phyloP scores from a whole-genome alignment of 495 filamentous ascomycete genomes.

The Elasticomyces elasticus region DNA sequence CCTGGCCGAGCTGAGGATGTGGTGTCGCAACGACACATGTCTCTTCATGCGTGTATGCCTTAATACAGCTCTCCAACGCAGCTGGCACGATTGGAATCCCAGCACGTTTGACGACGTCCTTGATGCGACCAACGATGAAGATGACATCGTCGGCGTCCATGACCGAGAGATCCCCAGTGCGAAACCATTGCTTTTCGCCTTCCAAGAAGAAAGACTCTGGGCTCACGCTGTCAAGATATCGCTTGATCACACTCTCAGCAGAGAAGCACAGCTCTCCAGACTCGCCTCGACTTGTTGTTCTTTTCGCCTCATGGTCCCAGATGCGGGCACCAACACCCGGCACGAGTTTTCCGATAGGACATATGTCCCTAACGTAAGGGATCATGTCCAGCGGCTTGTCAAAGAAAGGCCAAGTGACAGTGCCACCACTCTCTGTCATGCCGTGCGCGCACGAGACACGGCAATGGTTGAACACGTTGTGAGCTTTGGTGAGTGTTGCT shows the following conservation, averaged over 20 bases:
- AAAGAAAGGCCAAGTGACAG: conserved; percentile 34
- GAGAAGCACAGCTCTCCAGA: conserved; percentile 31
- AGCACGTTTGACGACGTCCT: conserved; percentile 75
- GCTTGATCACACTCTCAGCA: conserved; percentile 32
- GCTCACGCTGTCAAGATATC: conserved; percentile 25
- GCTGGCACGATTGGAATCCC: conserved; percentile 63
- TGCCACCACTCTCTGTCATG: conserved; percentile 42
- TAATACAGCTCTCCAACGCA: conserved; percentile 27
- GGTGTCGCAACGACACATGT: conserved; percentile 25
- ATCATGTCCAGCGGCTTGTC: conserved; percentile 33
- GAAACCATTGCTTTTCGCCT: conserved; percentile 33
- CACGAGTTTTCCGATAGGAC: conserved; percentile 33
- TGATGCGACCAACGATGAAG: conserved; percentile 70
- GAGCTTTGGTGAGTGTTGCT: not conserved
- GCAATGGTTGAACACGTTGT: conserved; percentile 12
- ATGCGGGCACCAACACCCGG: not conserved
- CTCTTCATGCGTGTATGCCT: conserved; percentile 19
- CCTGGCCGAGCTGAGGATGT: conserved; percentile 30
- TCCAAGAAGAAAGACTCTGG: conserved; percentile 27
- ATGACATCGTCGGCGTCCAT: conserved; percentile 55
- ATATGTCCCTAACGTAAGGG: conserved; percentile 32
- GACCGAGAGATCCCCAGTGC: conserved; percentile 40
- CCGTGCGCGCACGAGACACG: conserved; percentile 37
- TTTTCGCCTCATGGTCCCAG: conserved; percentile 18
- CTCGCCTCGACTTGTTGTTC: conserved; percentile 35